These are phyloP conservation scores for Vicia sativa DNA, from an alignment of 306 rosid genomes.

Conservation along the genomic window DNA sequence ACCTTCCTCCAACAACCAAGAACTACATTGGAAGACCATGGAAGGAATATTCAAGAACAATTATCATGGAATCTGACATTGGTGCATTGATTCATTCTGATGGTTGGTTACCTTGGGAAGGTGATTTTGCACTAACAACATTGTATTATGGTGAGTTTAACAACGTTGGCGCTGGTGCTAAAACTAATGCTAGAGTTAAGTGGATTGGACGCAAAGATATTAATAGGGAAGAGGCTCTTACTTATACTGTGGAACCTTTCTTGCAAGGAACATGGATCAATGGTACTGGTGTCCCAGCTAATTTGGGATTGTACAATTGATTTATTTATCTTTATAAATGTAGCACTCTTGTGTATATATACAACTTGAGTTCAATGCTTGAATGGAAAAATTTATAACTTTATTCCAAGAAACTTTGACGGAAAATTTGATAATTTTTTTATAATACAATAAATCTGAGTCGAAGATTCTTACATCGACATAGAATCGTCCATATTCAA, in stretches of 20 bases:
- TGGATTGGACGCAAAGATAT: constrained; percentile 65
- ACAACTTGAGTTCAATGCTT: background rate
- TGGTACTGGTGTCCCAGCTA: constrained; percentile 52
- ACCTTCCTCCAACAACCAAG: constrained; percentile 30
- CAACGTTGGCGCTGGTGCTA: constrained; percentile 70
- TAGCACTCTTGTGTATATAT: constrained; percentile 1
- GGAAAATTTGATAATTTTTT: too few relatives aligned
- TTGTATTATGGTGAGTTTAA: constrained; percentile 67
- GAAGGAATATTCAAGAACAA: constrained; percentile 69
- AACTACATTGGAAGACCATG: constrained; percentile 86
- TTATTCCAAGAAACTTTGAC: background rate
- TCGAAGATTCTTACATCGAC: too few relatives aligned
- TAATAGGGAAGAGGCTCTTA: constrained; percentile 50
- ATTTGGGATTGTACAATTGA: constrained; percentile 45
- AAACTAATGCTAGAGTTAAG: constrained; percentile 54
- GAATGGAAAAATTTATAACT: background rate
- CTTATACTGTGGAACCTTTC: constrained; percentile 59
- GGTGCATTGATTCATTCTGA: constrained; percentile 58
- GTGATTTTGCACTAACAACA: constrained; percentile 65
- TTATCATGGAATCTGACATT: constrained; percentile 70
- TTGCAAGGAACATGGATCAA: constrained; percentile 65
- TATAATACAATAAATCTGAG: too few relatives aligned
- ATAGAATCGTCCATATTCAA: too few relatives aligned
- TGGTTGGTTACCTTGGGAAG: constrained; percentile 76
- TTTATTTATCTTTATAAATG: background rate